Conservation (phyloP, 1,139 yeast genomes). For the Zygosaccharomyces pseudobailii region DNA sequence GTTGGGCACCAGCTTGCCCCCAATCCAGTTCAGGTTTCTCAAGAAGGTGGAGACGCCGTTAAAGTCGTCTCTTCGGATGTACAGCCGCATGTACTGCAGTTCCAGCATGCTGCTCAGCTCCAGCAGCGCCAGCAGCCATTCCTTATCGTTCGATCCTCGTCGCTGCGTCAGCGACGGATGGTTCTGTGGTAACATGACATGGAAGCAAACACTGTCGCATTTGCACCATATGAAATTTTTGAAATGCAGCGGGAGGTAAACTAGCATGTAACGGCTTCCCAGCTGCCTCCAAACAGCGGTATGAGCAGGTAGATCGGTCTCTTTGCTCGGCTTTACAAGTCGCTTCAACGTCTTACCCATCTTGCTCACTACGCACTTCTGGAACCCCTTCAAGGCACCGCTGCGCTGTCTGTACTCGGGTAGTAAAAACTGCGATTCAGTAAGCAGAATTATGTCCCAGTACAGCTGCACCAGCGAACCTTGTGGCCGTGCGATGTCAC, state of each 20-base stretch:
- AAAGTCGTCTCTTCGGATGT: conserved; percentile 22
- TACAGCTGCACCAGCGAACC: conserved; percentile 22
- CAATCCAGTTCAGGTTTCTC: conserved; percentile 31
- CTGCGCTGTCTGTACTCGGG: conserved; percentile 4
- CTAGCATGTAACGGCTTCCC: conserved; percentile 22
- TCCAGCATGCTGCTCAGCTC: conserved; percentile 22
- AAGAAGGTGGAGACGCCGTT: conserved; percentile 20
- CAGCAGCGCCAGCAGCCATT: conserved; percentile 26
- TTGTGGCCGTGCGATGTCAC: conserved; percentile 27
- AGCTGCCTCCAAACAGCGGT: conserved; percentile 21
- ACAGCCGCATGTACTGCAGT: conserved; percentile 21
- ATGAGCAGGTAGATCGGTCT: not conserved
- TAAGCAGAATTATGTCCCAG: conserved; percentile 31
- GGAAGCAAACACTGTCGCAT: conserved; percentile 16
- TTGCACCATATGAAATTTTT: conserved; percentile 25
- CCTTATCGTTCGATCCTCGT: conserved; percentile 17
- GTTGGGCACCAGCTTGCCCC: conserved; percentile 29
- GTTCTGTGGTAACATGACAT: conserved; percentile 19
- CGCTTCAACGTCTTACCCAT: conserved; percentile 2
- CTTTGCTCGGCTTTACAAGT: conserved; percentile 7
- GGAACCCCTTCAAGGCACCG: conserved; percentile 13
- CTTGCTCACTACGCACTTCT: conserved; percentile 19
- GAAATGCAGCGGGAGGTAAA: conserved; percentile 25
- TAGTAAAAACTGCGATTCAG: conserved; percentile 28
- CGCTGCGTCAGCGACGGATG: conserved; percentile 5